Base-by-base conservation (phyloP, 2,329 filamentous ascomycete genomes). In the Xylariales sp. region DNA sequence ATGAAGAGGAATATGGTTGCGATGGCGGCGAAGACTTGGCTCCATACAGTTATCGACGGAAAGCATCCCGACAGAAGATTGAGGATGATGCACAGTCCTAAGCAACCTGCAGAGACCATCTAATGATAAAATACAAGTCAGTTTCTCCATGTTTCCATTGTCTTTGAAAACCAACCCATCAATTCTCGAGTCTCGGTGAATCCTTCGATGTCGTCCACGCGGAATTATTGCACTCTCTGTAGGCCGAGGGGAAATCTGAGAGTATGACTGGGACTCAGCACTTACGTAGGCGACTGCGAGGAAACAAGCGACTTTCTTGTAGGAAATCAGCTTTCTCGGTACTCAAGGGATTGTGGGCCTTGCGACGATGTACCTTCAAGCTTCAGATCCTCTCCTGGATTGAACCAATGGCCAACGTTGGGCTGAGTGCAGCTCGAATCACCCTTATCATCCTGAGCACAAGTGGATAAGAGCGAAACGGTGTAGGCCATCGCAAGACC, bases 401-500 rank as follows among this genome's bases (percentile, higher is more conserved):
- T 46, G 46, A 65, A 64, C 33, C 31, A 42, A 38, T 56, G 59
- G 16, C 57, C 56, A 43, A 63, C 31, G 16, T 45, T 44, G 4
- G 60, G 56, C 14, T 44, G 14, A 18, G 47, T 45, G 51, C 63
- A 66, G 2, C 46, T 46, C 14, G 38, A 29, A 12, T 46, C 49
- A 9, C 15, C 14, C 6, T 35, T 14, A 10, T 48, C 47, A 38
- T 51, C 42, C 19, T 52, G 48, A 10, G 53, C 52, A 45, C 63
- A 65, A 3, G 53, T 50, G 3, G 61, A 60, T 19, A 66, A 48
- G 21, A 64, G 53, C 21, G 55, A 50, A 43, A 64, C 42, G 18
- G 51, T 57, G 49, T 63, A 64, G 14, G 42, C 51, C 11, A 43
- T 31, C 6, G 60, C 47, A 36, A 63, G 48, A 9, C 53, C 53